Evolutionary conservation across 2,329 filamentous ascomycete genomes (phyloP).

Genomic region (Aspergillus sergii): DNA sequence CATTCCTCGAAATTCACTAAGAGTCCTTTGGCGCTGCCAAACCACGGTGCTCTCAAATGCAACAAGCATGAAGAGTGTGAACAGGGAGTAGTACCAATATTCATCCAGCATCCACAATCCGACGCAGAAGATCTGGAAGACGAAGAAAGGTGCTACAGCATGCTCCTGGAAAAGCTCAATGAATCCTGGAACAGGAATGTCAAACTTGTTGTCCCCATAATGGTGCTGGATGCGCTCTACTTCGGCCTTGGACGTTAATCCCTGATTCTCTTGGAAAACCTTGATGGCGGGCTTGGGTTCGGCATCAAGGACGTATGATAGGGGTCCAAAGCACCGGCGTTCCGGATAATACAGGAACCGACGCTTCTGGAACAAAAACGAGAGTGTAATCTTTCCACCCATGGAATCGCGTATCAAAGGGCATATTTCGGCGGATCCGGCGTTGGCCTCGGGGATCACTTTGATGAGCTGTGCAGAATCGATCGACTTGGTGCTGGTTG

Average conservation of each 20-base stretch:
- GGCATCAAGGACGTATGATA: constrained; percentile 80
- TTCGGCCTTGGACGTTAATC: constrained; percentile 73
- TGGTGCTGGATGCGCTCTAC: constrained; percentile 81
- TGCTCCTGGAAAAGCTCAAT: constrained; percentile 97
- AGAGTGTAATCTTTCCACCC: constrained; percentile 74
- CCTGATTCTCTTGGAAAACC: constrained; percentile 77
- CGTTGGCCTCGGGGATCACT: constrained; percentile 85
- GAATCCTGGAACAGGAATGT: constrained; percentile 96
- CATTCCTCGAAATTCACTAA: constrained; percentile 98
- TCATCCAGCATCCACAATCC: constrained; percentile 98
- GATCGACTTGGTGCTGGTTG: constrained; percentile 69
- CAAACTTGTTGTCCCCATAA: constrained; percentile 94
- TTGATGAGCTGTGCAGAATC: constrained; percentile 84
- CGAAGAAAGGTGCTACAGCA: constrained; percentile 97
- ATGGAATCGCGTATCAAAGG: constrained; percentile 73
- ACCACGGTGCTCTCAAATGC: constrained; percentile 98
- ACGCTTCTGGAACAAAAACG: constrained; percentile 97
- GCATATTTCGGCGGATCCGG: constrained; percentile 87
- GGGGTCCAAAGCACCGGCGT: constrained; percentile 74
- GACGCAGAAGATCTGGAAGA: constrained; percentile 98
- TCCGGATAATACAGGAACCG: constrained; percentile 82
- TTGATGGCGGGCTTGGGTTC: constrained; percentile 80
- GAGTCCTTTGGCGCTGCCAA: constrained; percentile 94
- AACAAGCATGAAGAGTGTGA: constrained; percentile 98
- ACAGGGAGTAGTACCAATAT: constrained; percentile 99